Conservation (phyloP, 495 filamentous ascomycete genomes). For the Collariella sp. region DNA sequence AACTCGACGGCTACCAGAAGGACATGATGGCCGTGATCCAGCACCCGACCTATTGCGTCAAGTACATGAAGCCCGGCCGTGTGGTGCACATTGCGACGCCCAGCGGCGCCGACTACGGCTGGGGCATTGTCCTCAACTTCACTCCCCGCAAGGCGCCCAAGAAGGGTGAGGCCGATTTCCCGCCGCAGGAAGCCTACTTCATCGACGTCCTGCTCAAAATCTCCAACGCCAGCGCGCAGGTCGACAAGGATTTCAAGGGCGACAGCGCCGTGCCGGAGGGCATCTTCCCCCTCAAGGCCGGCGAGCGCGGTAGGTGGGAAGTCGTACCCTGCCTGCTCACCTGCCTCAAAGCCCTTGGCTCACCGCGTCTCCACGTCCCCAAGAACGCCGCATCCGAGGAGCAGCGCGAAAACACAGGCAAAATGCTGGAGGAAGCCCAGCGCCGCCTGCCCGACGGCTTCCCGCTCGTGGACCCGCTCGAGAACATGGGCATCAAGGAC, state of each 20-base stretch:
- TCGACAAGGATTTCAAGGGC: constrained; percentile 23
- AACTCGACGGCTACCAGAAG: constrained; percentile 68
- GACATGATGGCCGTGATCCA: constrained; percentile 85
- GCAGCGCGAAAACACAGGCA: constrained; percentile 53
- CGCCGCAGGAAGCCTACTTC: constrained; percentile 64
- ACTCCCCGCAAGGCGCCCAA: constrained; percentile 52
- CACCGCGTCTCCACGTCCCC: constrained; percentile 70
- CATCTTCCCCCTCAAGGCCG: constrained; percentile 15
- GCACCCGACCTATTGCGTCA: constrained; percentile 73
- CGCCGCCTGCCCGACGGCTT: constrained; percentile 89
- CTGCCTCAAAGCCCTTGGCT: constrained; percentile 68
- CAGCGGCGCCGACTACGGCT: constrained; percentile 69
- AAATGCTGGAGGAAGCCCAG: constrained; percentile 61
- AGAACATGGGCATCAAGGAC: constrained; percentile 89
- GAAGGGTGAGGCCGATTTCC: constrained; percentile 51
- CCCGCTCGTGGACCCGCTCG: constrained; percentile 79
- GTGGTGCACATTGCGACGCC: constrained; percentile 74
- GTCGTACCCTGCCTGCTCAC: constrained; percentile 79
- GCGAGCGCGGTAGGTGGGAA: constrained; percentile 52
- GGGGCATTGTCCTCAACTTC: constrained; percentile 77
- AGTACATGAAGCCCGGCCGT: constrained; percentile 73
- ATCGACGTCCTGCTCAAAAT: constrained; percentile 76
- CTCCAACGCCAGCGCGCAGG: constrained; percentile 43
- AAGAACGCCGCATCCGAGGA: constrained; percentile 56
- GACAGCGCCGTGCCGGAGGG: constrained; percentile 30